A percentile compares a stretch with the other conserved stretches of the same genome.
Evolutionary conservation across 495 filamentous ascomycete genomes (phyloP).

Genomic region (Neurospora discreta): DNA sequence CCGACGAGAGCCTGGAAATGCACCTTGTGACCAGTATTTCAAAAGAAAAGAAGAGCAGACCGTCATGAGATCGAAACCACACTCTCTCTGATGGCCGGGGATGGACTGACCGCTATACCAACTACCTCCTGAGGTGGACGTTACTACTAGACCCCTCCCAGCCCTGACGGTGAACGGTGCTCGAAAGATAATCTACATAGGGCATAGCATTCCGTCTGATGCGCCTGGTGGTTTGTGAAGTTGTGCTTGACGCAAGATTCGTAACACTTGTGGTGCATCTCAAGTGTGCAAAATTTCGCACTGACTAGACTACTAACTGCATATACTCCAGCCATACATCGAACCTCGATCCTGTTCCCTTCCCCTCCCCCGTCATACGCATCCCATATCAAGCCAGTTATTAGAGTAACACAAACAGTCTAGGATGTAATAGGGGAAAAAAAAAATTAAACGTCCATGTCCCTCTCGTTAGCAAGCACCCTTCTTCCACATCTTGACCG

Average conservation of each 20-base stretch:
- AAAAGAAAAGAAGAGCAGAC: too few relatives aligned
- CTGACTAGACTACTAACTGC: not conserved
- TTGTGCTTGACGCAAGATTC: not conserved
- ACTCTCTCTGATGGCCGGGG: not conserved
- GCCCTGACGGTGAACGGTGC: not conserved
- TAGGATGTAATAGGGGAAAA: not conserved
- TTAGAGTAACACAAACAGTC: not conserved
- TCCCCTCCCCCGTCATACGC: not conserved
- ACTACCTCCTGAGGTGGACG: not conserved
- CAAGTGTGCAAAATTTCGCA: not conserved
- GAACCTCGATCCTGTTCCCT: not conserved
- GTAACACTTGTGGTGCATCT: not conserved
- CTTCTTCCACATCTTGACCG: constrained; percentile 37
- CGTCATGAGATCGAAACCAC: not conserved
- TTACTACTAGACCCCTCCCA: not conserved
- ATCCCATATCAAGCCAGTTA: not conserved
- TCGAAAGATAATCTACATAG: not conserved
- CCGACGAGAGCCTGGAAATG: too few relatives aligned
- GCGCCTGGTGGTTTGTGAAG: not conserved
- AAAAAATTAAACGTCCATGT: too few relatives aligned
- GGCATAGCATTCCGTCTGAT: not conserved
- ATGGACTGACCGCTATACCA: not conserved
- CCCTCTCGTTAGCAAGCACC: not conserved
- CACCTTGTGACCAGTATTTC: too few relatives aligned
- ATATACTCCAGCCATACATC: not conserved